Evolutionary conservation across 2,329 filamentous ascomycete species (phyloP).

Genomic region (Colletotrichum sp.): DNA sequence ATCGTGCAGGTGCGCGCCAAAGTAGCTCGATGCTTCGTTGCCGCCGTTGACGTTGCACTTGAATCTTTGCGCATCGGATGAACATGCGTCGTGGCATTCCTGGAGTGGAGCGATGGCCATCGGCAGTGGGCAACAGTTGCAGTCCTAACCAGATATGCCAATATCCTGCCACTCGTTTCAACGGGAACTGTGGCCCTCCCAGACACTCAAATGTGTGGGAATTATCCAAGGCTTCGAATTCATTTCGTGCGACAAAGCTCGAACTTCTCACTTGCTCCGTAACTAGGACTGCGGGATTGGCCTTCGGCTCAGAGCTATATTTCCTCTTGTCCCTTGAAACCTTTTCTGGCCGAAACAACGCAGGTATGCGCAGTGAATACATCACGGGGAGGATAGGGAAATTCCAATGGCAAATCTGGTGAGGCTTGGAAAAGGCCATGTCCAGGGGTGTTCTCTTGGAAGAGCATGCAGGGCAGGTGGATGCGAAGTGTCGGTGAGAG

Average conservation of each 20-base stretch:
- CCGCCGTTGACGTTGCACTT: neutral
- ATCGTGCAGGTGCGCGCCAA: neutral
- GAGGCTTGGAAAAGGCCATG: neutral
- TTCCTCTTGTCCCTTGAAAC: neutral
- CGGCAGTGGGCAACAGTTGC: neutral
- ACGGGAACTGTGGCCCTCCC: neutral
- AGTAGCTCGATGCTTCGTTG: neutral
- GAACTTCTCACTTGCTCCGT: neutral
- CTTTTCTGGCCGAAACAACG: neutral
- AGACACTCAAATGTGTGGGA: neutral
- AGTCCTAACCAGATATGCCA: neutral
- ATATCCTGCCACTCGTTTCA: neutral
- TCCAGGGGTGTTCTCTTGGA: neutral
- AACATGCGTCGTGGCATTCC: neutral
- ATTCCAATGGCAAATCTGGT: neutral
- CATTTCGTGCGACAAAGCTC: neutral
- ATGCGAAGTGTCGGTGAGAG: constrained; percentile 12
- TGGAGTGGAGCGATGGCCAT: neutral
- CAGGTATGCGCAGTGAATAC: neutral
- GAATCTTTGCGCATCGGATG: neutral
- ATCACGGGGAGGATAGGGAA: neutral
- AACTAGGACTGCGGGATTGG: neutral
- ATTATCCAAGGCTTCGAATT: neutral
- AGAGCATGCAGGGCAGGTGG: neutral
- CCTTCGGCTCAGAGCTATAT: neutral